Percentiles rank a stretch among this genome's conserved stretches.
phyloP scores from a whole-genome alignment of 352 stramenopile species.

The Globisporangium mamillatum region DNA sequence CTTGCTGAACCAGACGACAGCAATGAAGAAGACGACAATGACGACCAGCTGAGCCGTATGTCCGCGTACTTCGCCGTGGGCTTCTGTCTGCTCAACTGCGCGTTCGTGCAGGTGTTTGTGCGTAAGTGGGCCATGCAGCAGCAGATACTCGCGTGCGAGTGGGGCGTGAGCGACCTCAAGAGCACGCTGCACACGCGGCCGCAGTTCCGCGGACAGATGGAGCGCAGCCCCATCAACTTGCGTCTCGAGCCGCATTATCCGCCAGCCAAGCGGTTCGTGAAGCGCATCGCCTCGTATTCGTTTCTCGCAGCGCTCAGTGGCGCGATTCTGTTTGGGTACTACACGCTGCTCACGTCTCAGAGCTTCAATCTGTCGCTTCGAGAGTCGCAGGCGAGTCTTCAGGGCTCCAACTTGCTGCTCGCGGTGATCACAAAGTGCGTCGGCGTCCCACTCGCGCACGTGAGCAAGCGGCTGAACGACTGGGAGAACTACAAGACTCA shows the following conservation, averaged over 20 bases:
- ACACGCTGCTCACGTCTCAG: conserved; percentile 34
- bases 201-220: conserved; percentile 55
- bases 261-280: conserved; percentile 24
- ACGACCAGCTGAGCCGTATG: background rate
- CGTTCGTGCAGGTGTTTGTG: conserved; percentile 44
- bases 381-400: conserved; percentile 21
- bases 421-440: conserved; percentile 42
- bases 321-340: conserved; percentile 28
- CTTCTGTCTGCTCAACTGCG: conserved; percentile 52
- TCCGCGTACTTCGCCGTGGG: conserved; percentile 16
- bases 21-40: background rate
- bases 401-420: conserved; percentile 32
- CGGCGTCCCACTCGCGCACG: conserved; percentile 20
- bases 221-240: conserved; percentile 51
- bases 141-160: conserved; percentile 35
- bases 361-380: conserved; percentile 24
- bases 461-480: conserved; percentile 40
- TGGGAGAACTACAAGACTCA: conserved; percentile 80
- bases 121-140: conserved; percentile 64
- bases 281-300: conserved; percentile 25
- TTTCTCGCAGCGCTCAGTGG: conserved; percentile 26
- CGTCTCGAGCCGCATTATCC: conserved; percentile 51
- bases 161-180: conserved; percentile 41
- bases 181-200: conserved; percentile 27
- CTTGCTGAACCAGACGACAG: background rate